Conservation (phyloP, 2,329 filamentous ascomycete species). For the Calonectria pauciramosa region DNA sequence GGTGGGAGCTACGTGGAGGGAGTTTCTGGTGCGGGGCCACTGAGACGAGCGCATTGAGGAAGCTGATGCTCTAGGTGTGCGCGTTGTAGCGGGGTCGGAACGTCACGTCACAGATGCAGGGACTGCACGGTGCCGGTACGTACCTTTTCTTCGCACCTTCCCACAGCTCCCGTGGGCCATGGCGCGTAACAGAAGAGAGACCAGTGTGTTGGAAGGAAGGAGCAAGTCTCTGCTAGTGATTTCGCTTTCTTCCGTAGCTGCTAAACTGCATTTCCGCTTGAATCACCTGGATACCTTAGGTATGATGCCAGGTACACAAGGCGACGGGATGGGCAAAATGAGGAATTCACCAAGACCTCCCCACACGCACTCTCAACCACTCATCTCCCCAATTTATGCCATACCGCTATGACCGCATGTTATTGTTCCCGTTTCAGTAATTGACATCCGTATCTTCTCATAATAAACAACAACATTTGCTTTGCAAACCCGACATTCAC, state of each 20-base stretch:
- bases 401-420: constrained; percentile 14
- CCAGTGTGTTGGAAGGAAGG: neutral
- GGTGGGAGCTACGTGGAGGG: constrained; percentile 18
- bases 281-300: neutral
- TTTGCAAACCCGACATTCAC: neutral
- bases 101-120: constrained; percentile 40
- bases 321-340: neutral
- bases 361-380: neutral
- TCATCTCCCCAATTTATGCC: constrained; percentile 11
- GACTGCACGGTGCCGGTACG: constrained; percentile 31
- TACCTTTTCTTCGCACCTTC: constrained; percentile 19
- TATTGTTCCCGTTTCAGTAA: constrained; percentile 12
- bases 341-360: constrained; percentile 2
- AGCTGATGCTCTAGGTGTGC: constrained; percentile 11
- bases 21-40: constrained; percentile 40
- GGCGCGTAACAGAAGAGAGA: constrained; percentile 7
- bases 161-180: neutral
- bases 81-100: constrained; percentile 40
- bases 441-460: neutral
- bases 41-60: constrained; percentile 15
- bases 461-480: constrained; percentile 1
- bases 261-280: neutral
- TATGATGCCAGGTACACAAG: neutral
- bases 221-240: neutral
- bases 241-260: neutral